Percentiles rank a stretch among this genome's conserved stretches.
Evolutionary conservation across 257 asterid genomes (phyloP).

Genomic region (Solanum arcanum): DNA sequence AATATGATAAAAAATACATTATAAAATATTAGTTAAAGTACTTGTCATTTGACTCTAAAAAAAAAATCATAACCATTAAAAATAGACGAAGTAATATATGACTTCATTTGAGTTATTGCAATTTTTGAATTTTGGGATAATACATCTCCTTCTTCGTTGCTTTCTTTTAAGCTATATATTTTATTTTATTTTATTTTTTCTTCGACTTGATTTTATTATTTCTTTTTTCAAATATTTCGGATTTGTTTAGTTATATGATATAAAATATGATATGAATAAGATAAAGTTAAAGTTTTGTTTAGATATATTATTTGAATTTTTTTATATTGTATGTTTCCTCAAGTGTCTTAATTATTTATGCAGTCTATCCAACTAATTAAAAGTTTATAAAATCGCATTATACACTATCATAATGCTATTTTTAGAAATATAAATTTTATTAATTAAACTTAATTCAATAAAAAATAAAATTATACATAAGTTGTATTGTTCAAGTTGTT

Average conservation of each 20-base stretch:
- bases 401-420: neutral
- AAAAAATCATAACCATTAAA: neutral
- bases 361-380: neutral
- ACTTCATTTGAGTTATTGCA: neutral
- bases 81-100: too few species aligned
- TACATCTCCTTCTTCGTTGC: neutral
- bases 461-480: neutral
- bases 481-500: neutral
- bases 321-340: neutral
- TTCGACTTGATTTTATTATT: neutral
- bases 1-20: too few species aligned
- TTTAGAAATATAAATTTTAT: too few species aligned
- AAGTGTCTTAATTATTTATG: too few species aligned
- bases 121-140: neutral
- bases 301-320: too few species aligned
- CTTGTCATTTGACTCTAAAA: neutral
- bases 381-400: neutral
- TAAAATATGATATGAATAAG: too few species aligned
- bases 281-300: neutral
- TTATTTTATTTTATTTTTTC: neutral
- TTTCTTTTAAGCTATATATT: slow-evolving; percentile 6
- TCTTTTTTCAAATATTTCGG: neutral
- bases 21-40: too few species aligned
- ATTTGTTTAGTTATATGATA: neutral
- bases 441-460: neutral